Evolutionary conservation across 306 rosid species (phyloP).

Genomic region (Quercus bicolor): DNA sequence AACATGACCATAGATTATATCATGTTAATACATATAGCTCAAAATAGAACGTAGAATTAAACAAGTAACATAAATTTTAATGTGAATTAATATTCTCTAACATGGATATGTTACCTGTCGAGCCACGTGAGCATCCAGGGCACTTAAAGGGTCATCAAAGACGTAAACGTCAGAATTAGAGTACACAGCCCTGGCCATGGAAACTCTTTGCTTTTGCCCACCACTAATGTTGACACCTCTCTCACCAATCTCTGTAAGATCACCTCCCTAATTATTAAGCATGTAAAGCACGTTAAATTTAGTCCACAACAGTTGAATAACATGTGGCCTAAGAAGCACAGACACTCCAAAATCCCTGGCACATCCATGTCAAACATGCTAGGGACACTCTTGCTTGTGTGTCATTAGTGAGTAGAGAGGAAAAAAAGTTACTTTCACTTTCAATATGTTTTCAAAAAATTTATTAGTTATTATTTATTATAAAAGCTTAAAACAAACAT

Average conservation of each 20-base stretch:
- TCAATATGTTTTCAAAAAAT: too few species aligned
- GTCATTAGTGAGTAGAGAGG: too few species aligned
- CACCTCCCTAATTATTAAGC: constrained; percentile 41
- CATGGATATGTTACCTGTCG: constrained; percentile 52
- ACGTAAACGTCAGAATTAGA: constrained; percentile 73
- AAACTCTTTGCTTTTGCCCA: constrained; percentile 93
- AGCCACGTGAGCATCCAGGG: constrained; percentile 84
- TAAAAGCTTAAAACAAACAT: too few species aligned
- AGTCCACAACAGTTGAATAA: constrained; percentile 29
- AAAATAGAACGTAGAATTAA: background rate
- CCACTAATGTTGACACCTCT: constrained; percentile 96
- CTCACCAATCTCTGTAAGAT: constrained; percentile 92
- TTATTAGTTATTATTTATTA: too few species aligned
- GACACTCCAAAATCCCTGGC: too few species aligned
- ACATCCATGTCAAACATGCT: background rate
- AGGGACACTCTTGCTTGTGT: too few species aligned
- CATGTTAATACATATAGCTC: background rate
- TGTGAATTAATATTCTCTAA: constrained; percentile 11
- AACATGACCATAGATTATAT: background rate
- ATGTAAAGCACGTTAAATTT: constrained; percentile 18
- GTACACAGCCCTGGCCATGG: constrained; percentile 86
- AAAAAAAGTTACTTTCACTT: too few species aligned
- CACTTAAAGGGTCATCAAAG: constrained; percentile 94
- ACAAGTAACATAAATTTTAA: background rate
- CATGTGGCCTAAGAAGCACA: too few species aligned